Percentiles rank a stretch among this genome's conserved stretches.
Conservation (phyloP, 306 rosid genomes). For the Mimosa bimucronata region DNA sequence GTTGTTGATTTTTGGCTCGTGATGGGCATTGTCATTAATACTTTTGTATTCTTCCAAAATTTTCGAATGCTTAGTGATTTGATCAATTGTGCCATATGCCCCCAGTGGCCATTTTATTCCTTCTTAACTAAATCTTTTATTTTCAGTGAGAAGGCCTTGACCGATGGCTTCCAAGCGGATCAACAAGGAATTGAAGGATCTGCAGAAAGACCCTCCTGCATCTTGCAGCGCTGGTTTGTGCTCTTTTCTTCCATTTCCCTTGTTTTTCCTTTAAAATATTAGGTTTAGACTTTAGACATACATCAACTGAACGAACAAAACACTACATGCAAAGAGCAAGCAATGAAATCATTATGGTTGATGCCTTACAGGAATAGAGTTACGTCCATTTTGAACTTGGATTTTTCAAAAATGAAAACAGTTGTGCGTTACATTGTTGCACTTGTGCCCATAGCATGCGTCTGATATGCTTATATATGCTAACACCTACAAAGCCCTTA, state of each 20-base stretch:
- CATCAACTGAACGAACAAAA: neutral
- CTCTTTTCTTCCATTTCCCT: neutral
- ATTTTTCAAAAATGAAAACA: neutral
- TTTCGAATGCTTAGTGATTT: neutral
- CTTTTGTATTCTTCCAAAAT: neutral
- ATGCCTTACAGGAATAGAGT: neutral
- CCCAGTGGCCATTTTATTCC: neutral
- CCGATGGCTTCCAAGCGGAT: constrained; percentile 61
- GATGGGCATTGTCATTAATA: neutral
- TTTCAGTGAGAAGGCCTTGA: neutral
- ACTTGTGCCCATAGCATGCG: neutral
- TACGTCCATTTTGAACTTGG: neutral
- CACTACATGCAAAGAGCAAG: neutral
- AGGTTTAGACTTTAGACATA: neutral
- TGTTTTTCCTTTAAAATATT: neutral
- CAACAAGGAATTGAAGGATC: constrained; percentile 66
- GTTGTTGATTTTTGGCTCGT: neutral
- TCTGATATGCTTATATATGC: neutral
- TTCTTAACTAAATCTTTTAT: neutral
- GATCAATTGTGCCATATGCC: neutral
- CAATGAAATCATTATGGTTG: neutral
- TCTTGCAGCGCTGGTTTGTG: constrained; percentile 70
- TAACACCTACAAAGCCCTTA: neutral
- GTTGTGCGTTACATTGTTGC: neutral
- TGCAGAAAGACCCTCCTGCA: constrained; percentile 69